Base-by-base conservation (phyloP, 805 yeast genomes). In the Wickerhamiella azyma region DNA sequence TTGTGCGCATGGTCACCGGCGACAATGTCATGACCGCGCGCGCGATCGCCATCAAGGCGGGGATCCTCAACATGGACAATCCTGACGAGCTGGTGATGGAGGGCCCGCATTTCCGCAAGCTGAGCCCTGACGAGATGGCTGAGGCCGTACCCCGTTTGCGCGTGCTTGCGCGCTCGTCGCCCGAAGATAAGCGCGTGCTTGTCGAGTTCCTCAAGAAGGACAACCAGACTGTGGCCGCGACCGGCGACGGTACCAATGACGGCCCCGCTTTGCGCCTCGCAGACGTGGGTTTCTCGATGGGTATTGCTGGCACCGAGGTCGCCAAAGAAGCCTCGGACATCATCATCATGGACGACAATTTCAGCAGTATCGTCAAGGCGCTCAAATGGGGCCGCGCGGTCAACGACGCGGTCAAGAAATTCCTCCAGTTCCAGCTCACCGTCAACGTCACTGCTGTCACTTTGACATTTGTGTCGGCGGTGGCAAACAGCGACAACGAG, bases 241-340 rank as follows among this genome's bases (percentile, higher is more conserved):
- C 99, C 33, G 99, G 98, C 60, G 99, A 92, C 63, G 99, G 99
- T 65, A 89, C 97, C 8, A 92, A 92, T 62, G 99, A 92, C 71
- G 98, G 97, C 0, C 96, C 96, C 13, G 97, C 98, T 2, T 72
- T 92, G 59, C 85, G 89, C 59, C 70, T 88, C 49, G 99, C 98
- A 0, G 97, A 92, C 66, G 94, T 92, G 48, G 99, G 99, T 1
- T 89, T 92, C 60, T 84, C 97, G 2, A 92, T 92, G 99, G 99
- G 99, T 53, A 85, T 88, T 50, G 74, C 94, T 8, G 99, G 99
- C 53, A 92, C 98, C 2, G 99, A 92, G 65, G 97, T 92, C 51
- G 98, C 99, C 9, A 77, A 96, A 63, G 99, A 92, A 61, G 98
- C 98, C 7, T 84, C 89, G 9, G 94, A 85, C 65, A 85, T 85